Base-by-base conservation (phyloP, 441 rosid genomes). In the Corymbia calophylla region DNA sequence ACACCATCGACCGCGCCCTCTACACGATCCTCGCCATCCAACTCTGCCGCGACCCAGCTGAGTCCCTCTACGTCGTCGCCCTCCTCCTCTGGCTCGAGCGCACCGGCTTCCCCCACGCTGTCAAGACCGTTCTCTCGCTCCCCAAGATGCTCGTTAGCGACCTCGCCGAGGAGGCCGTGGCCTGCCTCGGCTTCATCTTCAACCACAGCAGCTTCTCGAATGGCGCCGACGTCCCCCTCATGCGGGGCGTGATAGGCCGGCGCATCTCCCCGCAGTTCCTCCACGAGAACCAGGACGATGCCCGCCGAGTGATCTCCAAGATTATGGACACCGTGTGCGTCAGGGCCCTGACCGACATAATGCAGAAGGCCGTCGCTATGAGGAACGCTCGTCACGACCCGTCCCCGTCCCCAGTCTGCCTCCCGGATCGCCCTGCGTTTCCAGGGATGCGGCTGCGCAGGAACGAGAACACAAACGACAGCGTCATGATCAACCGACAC, bases 51-150 rank as follows among this genome's bases (percentile, higher is more conserved):
- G 95, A 95, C 66, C 96, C 97, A 0, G 54, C 90, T 29, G 94
- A 93, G 87, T 91, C 93, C 7, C 86, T 95, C 91, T 92, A 92
- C 4, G 73, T 93, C 23, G 56, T 95, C 58, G 96, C 94, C 47
- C 55, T 95, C 18, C 93, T 93, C 94, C 85, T 95, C 14, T 94
- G 95, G 97, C 89, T 95, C 64, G 96, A 95, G 88, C 86, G 93
- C 53, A 77, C 77, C 21, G 94, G 95, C 51, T 91, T 87, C 49
- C 60, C 9, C 7, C 15, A 87, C 12, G 31, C 91, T 11, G 93
- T 95, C 5, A n/a, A 88, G 58, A 93, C 91, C 49, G 91, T 92
- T 53, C 29, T 95, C 47, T 77, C 94, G 51, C 90, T 93, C 60
- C 95, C 96, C 53, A 27, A 11, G 19, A 29, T 73, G 31, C 31